Evolutionary conservation across 2,329 filamentous ascomycete genomes (phyloP).

Genomic region (Aureobasidium vineae): DNA sequence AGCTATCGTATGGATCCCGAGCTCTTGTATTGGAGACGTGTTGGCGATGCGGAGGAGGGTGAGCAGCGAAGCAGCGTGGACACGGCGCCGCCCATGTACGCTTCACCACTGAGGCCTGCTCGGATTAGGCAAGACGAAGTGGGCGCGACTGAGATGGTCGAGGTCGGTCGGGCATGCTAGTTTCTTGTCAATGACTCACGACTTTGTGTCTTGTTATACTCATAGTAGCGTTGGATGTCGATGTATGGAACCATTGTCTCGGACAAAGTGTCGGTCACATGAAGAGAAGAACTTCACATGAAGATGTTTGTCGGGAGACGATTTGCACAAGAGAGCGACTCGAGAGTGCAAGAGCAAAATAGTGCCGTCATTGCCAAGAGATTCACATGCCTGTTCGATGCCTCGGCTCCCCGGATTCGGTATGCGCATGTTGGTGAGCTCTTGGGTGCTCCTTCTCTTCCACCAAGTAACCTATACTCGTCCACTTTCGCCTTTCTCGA

Average conservation of each 20-base stretch:
- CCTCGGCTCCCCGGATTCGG: slow-evolving; percentile 22
- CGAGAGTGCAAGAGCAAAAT: background rate
- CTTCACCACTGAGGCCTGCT: background rate
- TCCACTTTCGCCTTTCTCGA: background rate
- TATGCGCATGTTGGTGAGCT: background rate
- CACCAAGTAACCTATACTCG: background rate
- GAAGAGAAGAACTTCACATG: background rate
- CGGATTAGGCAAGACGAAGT: background rate
- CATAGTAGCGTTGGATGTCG: background rate
- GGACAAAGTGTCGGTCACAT: background rate
- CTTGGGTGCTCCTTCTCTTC: background rate
- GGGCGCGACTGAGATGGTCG: slow-evolving; percentile 7
- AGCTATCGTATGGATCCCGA: slow-evolving; percentile 2
- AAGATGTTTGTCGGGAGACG: too few species aligned
- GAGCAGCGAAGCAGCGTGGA: slow-evolving; percentile 7
- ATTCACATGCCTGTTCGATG: slow-evolving; percentile 6
- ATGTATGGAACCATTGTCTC: background rate
- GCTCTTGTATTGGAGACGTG: slow-evolving; percentile 15
- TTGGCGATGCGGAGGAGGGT: background rate
- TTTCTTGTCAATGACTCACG: background rate
- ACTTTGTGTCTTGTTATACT: background rate
- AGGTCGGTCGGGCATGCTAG: background rate
- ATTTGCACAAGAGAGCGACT: too few species aligned
- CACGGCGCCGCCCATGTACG: slow-evolving; percentile 16
- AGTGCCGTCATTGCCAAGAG: slow-evolving; percentile 16